phyloP scores from a whole-genome alignment of 768 basidiomycete genomes.

The Gymnopilus dilepis region DNA sequence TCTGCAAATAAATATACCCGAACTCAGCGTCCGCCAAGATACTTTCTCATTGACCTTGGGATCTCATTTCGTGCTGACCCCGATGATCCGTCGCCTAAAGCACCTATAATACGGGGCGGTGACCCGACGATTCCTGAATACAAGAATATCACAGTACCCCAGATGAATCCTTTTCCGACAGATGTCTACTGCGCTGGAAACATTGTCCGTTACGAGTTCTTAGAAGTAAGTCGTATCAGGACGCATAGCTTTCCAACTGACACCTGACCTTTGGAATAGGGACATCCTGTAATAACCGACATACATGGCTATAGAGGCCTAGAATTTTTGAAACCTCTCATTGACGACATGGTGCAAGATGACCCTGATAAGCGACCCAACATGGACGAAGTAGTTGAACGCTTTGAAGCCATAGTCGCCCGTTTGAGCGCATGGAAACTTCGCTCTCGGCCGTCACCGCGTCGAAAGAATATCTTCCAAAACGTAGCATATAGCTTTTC shows the following conservation, averaged over 20 bases:
- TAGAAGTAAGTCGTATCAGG: constrained; percentile 28
- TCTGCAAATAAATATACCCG: constrained; percentile 24
- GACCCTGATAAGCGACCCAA: constrained; percentile 41
- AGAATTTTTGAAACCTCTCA: constrained; percentile 37
- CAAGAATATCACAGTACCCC: constrained; percentile 11
- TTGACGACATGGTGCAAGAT: constrained; percentile 40
- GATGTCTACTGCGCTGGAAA: constrained; percentile 52
- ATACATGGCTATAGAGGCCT: constrained; percentile 18
- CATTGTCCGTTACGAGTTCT: constrained; percentile 33
- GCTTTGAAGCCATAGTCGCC: constrained; percentile 27
- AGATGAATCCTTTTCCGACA: constrained; percentile 43
- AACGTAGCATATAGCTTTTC: constrained; percentile 1
- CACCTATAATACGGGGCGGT: constrained; percentile 39
- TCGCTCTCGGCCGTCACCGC: constrained; percentile 6
- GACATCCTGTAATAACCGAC: not conserved
- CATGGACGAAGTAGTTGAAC: constrained; percentile 38
- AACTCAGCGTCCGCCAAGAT: constrained; percentile 35
- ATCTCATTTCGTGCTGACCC: constrained; percentile 34
- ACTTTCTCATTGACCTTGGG: constrained; percentile 45
- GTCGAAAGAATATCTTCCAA: constrained; percentile 4
- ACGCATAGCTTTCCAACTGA: not conserved
- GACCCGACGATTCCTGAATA: constrained; percentile 46
- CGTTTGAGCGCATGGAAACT: constrained; percentile 12
- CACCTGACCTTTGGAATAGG: not conserved
- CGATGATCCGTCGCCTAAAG: constrained; percentile 26